A percentile compares a stretch with the other conserved stretches of the same genome.
These are phyloP conservation scores for Neurospora sp. DNA, from an alignment of 495 filamentous ascomycete species.

Conservation along the genomic window DNA sequence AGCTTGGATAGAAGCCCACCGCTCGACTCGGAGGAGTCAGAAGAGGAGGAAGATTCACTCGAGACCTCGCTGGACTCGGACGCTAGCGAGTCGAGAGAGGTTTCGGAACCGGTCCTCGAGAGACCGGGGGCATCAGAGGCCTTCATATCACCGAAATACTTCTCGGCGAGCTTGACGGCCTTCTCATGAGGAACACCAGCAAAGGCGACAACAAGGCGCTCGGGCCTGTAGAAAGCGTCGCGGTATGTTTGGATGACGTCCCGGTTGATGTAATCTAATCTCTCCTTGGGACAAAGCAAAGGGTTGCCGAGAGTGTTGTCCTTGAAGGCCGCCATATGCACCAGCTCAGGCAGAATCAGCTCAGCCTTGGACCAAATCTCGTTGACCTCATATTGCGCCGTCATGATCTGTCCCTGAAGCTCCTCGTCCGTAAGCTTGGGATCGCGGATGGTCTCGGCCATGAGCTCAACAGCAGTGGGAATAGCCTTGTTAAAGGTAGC, in stretches of 20 bases:
- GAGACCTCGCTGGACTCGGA: constrained; percentile 32
- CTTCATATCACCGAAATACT: constrained; percentile 89
- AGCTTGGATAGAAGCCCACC: constrained; percentile 60
- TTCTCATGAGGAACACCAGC: constrained; percentile 78
- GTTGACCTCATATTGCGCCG: constrained; percentile 86
- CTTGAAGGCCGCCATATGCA: constrained; percentile 90
- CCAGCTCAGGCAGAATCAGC: constrained; percentile 87
- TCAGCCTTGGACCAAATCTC: constrained; percentile 99
- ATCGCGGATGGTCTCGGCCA: constrained; percentile 91
- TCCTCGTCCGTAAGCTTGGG: constrained; percentile 86
- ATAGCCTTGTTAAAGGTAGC: constrained; percentile 96
- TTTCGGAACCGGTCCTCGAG: constrained; percentile 47
- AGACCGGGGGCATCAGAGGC: constrained; percentile 39
- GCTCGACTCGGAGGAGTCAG: constrained; percentile 44
- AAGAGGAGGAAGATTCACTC: constrained; percentile 24
- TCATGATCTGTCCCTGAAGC: constrained; percentile 74
- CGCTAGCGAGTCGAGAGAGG: constrained; percentile 29
- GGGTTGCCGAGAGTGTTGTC: constrained; percentile 94
- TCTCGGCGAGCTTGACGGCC: constrained; percentile 68
- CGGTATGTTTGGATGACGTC: constrained; percentile 69
- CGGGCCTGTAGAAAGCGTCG: constrained; percentile 74
- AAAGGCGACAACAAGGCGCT: constrained; percentile 89
- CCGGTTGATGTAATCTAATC: constrained; percentile 66
- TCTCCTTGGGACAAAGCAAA: constrained; percentile 78
- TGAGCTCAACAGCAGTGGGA: constrained; percentile 66